Conservation (phyloP, 73 alveolate genomes). For the Blepharisma stoltei region DNA sequence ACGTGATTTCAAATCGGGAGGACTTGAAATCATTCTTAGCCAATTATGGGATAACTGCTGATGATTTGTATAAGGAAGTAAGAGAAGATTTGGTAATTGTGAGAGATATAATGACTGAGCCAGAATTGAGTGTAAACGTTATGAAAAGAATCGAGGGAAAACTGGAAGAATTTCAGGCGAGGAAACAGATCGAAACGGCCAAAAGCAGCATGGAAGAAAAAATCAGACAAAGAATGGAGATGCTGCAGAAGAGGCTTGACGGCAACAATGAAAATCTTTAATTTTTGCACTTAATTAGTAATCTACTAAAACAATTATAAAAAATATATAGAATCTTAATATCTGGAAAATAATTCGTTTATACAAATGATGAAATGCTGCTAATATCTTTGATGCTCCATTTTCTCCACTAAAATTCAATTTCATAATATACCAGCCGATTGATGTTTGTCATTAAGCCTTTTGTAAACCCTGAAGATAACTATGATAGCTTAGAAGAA, state of each 20-base stretch:
- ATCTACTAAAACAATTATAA: no score
- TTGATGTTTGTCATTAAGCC: no score
- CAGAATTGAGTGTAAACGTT: neutral
- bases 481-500: no score
- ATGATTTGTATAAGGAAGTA: neutral
- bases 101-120: constrained; percentile 22
- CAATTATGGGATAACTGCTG: neutral
- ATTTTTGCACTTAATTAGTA: no score
- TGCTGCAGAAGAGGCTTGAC: neutral
- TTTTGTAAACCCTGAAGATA: no score
- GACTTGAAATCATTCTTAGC: neutral
- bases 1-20: constrained; percentile 23
- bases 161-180: neutral
- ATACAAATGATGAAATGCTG: no score
- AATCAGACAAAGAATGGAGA: constrained; percentile 14
- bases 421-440: no score
- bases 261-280: no score
- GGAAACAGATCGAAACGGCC: constrained; percentile 2
- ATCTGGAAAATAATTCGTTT: no score
- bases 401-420: no score
- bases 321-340: no score
- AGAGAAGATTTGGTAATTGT: neutral
- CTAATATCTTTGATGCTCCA: no score
- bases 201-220: constrained; percentile 6
- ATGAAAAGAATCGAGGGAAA: constrained; percentile 1